Conservation (phyloP, 768 basidiomycete genomes). For the Butyriboletus loyo region DNA sequence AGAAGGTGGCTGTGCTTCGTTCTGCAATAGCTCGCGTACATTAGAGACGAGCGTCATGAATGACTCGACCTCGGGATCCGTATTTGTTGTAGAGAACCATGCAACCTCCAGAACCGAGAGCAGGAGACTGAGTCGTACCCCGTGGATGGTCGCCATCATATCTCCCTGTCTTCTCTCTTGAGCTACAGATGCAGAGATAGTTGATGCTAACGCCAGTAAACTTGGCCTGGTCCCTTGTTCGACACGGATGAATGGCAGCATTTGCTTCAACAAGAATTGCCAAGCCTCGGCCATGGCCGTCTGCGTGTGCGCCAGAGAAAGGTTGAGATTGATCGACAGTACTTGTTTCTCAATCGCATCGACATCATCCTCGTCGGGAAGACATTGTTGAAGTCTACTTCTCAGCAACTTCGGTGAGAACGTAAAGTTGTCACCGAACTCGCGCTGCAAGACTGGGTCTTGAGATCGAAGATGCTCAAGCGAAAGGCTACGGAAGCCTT, state of each 20-base stretch:
- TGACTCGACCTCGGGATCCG: slow-evolving; percentile 49
- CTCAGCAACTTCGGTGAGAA: slow-evolving; percentile 64
- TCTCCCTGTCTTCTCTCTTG: slow-evolving; percentile 71
- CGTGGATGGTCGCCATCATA: slow-evolving; percentile 82
- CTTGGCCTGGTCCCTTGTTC: slow-evolving; percentile 54
- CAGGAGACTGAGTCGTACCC: slow-evolving; percentile 68
- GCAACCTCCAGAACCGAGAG: slow-evolving; percentile 76
- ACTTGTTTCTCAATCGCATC: slow-evolving; percentile 57
- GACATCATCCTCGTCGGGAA: slow-evolving; percentile 35
- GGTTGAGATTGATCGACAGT: slow-evolving; percentile 79
- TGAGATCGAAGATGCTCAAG: slow-evolving; percentile 64
- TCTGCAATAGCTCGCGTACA: slow-evolving; percentile 63
- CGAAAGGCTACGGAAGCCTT: slow-evolving; percentile 55
- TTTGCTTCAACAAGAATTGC: slow-evolving; percentile 66
- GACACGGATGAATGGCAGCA: slow-evolving; percentile 60
- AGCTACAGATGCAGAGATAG: slow-evolving; percentile 65
- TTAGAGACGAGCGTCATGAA: slow-evolving; percentile 63
- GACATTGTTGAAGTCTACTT: slow-evolving; percentile 50
- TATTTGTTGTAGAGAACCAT: slow-evolving; percentile 65
- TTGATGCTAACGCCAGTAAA: slow-evolving; percentile 55
- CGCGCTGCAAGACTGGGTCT: slow-evolving; percentile 62
- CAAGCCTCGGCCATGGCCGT: slow-evolving; percentile 72
- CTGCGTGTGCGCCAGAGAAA: slow-evolving; percentile 81
- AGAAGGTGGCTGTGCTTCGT: slow-evolving; percentile 70
- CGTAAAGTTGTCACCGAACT: slow-evolving; percentile 76